phyloP scores from a whole-genome alignment of 805 yeast genomes.

The Starmerella bacillaris region DNA sequence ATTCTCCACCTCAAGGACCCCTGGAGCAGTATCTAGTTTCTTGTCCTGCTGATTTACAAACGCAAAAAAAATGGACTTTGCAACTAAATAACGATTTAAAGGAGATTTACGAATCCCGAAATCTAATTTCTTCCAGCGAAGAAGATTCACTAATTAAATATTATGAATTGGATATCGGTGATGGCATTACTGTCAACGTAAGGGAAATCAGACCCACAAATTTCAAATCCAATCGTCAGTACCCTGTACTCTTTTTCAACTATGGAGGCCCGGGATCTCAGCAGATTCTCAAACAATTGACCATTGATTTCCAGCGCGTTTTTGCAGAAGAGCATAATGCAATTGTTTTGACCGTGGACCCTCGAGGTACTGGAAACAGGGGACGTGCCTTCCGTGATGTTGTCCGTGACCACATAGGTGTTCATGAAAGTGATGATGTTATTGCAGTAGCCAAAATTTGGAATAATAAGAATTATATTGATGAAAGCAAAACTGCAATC shows the following conservation, averaged over 20 bases:
- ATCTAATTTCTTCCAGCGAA: conserved; percentile 31
- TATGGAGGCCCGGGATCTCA: conserved; percentile 97
- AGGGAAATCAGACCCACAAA: conserved; percentile 61
- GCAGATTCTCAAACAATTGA: conserved; percentile 44
- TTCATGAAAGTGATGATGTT: conserved; percentile 72
- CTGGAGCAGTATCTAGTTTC: conserved; percentile 48
- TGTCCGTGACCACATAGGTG: conserved; percentile 70
- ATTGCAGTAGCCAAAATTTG: conserved; percentile 66
- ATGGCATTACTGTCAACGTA: conserved; percentile 31
- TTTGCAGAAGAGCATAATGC: conserved; percentile 63
- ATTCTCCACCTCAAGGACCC: conserved; percentile 68
- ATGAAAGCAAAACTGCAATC: conserved; percentile 50
- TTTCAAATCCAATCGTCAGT: conserved; percentile 42
- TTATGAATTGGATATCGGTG: conserved; percentile 31
- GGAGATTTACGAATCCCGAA: conserved; percentile 15
- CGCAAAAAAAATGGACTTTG: conserved; percentile 22
- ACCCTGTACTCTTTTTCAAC: conserved; percentile 76
- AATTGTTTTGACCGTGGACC: conserved; percentile 86
- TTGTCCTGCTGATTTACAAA: conserved; percentile 23
- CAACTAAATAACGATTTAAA: conserved; percentile 20
- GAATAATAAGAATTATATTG: conserved; percentile 45
- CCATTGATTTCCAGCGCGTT: conserved; percentile 51
- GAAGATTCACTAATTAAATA: conserved; percentile 27
- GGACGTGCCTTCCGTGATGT: conserved; percentile 59
- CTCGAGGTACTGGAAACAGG: conserved; percentile 87